Evolutionary conservation across 2,329 filamentous ascomycete genomes (phyloP), one percentile per base, ranked within the genome.

Genomic region (Exophiala sp.): DNA sequence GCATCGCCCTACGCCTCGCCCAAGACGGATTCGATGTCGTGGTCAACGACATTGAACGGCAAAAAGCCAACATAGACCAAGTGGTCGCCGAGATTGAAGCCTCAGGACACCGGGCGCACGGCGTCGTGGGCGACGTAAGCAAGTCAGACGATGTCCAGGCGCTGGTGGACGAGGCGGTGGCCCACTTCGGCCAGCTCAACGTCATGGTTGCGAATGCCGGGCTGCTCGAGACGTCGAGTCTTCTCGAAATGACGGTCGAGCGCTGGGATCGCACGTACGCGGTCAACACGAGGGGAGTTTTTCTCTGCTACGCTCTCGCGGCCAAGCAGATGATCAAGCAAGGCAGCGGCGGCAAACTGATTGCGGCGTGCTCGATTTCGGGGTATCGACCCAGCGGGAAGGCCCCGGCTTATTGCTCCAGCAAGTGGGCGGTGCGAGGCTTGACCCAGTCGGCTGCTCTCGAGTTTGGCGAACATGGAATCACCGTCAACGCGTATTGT

Each of bases 401-500:
- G 80, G 38, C 67, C 83, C 8, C 74, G 75, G 0, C 78, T 81
- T 86, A 86, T 66, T 76, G 71, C 9, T 76, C 81, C 2, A 74
- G 74, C 11, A 86, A 86, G 61, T 85, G 75, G 68, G 83, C 83
- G 0, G 80, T 86, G 1, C 72, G 82, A 4, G 81, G 81, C 0
- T 67, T 86, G 43, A 82, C 78, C 0, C 80, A 85, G 63, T 77
- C 73, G 0, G 81, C 81, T 54, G 82, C 82, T 0, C 78, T 82
- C 71, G 81, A 83, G 55, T 71, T 84, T 64, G 82, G 80, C 0
- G 63, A 68, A 34, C 74, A 85, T 61, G 70, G 77, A 46, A 85
- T 86, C 62, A 84, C 79, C 0, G 81, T 77, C n/a, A 86, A 85
- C 57, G 75, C 76, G 0, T 85, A 85, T 58, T 81, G 79, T 0